Evolutionary conservation across 2,329 filamentous ascomycete genomes (phyloP).

Genomic region (Aspergillus sp.): DNA sequence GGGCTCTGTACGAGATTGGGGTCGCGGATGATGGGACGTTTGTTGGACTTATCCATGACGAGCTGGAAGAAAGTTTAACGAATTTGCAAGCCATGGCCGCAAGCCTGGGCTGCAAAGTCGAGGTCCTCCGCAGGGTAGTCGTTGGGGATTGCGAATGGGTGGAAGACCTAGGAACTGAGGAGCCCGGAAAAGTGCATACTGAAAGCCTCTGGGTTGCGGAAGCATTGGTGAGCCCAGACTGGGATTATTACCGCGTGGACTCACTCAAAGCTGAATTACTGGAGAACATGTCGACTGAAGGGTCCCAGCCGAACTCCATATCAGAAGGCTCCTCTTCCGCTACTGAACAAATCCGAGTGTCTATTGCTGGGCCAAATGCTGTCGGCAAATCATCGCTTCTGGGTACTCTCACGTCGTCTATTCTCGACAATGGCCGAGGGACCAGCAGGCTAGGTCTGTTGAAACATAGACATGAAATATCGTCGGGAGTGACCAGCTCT

Average conservation of each 20-base stretch:
- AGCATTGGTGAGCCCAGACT: constrained; percentile 78
- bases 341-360: constrained; percentile 80
- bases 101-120: constrained; percentile 83
- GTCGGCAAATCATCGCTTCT: constrained; percentile 92
- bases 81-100: constrained; percentile 90
- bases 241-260: constrained; percentile 50
- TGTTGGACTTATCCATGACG: constrained; percentile 83
- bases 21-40: constrained; percentile 93
- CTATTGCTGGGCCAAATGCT: constrained; percentile 84
- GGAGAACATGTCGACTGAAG: constrained; percentile 7
- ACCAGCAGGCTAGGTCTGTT: constrained; percentile 86
- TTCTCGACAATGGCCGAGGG: constrained; percentile 87
- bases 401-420: constrained; percentile 84
- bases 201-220: constrained; percentile 84
- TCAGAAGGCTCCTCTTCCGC: constrained; percentile 47
- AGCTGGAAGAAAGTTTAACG: constrained; percentile 86
- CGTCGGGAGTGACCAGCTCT: constrained; percentile 89
- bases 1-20: constrained; percentile 94
- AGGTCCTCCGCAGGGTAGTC: constrained; percentile 77
- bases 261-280: constrained; percentile 10
- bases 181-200: constrained; percentile 32
- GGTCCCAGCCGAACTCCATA: constrained; percentile 11
- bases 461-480: constrained; percentile 91
- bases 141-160: constrained; percentile 78
- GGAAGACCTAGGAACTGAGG: constrained; percentile 31